Base-by-base conservation (phyloP, 495 filamentous ascomycete species). In the Acidiella bohemica region DNA sequence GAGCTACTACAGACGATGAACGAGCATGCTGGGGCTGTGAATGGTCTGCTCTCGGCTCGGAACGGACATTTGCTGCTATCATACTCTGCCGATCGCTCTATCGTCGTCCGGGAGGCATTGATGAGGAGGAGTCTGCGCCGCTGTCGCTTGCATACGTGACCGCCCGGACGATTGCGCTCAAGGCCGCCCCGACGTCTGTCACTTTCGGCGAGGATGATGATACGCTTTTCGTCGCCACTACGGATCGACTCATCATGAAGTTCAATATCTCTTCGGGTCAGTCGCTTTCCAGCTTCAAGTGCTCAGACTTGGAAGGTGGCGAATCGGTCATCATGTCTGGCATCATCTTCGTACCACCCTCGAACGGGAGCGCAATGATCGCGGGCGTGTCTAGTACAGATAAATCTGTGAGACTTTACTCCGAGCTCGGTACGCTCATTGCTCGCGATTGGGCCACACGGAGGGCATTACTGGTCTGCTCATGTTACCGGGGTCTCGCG, bases 341-440 rank as follows among this genome's bases (percentile, higher is more conserved):
- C 5, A 67, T 97, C 17, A 73, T 75, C 11, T 57, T 62, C 45
- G 31, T 50, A 25, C 46, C 50, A 34, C 27, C 58, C 41, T 24
- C 56, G 36, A 45, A 44, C 45, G 51, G 59, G 54, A 47, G 65
- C 8, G 62, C 66, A 35, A 65, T 88, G 32, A 67, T 97, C 40
- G 62, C 86, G 19, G 90, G 82, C 14, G 67, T 92, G 18, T 94
- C 92, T 5, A 84, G 81, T 47, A 92, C 81, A 3, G 90, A 97
- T 57, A 96, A 94, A 54, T 95, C 90, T 5, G 77, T 97, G 41
- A 68, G 90, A 16, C 62, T 96, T 3, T 96, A 97, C 55, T 81
- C 92, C 46, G 76, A 80, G 32, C 70, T 71, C 28, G 88, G 87
- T 11, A 56, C 64, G 18, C 75, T 97, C 46, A 61, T 95, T 37